Evolutionary conservation across 345 rosid species (phyloP), one percentile per base, ranked within the genome.

Genomic region (Gossypium bickii): DNA sequence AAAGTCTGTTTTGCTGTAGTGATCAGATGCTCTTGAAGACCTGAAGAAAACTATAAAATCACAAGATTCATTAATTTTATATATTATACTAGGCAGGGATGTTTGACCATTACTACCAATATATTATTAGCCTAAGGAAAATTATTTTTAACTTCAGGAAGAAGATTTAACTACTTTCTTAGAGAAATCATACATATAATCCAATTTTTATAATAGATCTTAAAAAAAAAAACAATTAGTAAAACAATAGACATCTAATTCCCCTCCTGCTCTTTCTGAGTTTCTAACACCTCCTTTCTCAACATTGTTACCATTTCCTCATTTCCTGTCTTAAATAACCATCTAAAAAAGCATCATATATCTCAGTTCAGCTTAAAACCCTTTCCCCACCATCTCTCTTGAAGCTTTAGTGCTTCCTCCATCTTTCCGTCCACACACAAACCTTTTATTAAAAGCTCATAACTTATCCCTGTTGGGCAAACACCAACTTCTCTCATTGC

Each of bases 321-420:
- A 78, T 94, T 83, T 52, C 94, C 53, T 44, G 71, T 71, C 73
- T 82, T 75, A 63, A 34, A 86, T 85, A 87, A 49, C 97, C 93
- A 3, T 84, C 79, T 29, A 92, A 80, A 74, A 94, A 92, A 69
- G 88, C 83, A 76, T 34, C 70, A 61, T 92, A 94, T 48, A 88
- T 85, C 84, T 75, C 81, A 59, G 62, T 82, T 84, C 16, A 91
- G 92, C 73, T 78, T 83, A 79, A 85, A 88, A n/a, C 22, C 98
- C 97, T 85, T 82, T 85, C 29, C 91, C 97, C 43, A 87, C 89
- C 98, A 92, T 94, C 83, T 88, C 88, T 17, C 93, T 70, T 94
- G 97, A 80, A 90, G 81, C 75, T 71, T 90, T 80, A 89, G 79
- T 0, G 94, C 97, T 81, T 89, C 94, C 18, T 88, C 91, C 88